Evolutionary conservation across 345 rosid species (phyloP), one percentile per base, ranked within the genome.

Genomic region (Pistacia atlantica): DNA sequence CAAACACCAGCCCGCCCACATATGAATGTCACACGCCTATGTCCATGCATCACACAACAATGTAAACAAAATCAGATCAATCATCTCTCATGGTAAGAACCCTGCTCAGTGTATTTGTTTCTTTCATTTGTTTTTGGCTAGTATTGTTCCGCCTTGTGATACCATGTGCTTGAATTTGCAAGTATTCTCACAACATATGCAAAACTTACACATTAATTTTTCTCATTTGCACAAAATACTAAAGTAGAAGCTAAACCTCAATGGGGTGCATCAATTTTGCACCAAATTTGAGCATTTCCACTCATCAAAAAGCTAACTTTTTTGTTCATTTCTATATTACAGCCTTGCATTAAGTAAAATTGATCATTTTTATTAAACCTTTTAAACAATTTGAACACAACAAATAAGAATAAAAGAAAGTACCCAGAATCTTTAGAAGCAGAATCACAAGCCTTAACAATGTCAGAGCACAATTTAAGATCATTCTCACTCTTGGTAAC

Each of bases 1-100:
- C 71, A 88, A 69, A 91, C 91, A 61, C 97, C 93, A 81, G 93
- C 89, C n/a, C 78, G 79, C 25, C 97, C 93, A 48, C 92, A 90
- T 65, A 90, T 81, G 71, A 91, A 91, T 10, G 92, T 86, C 77
- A 88, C 91, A 60, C 69, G 84, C 67, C 93, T 90, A 71, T 77
- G 70, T 60, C 11, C 73, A 73, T 46, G 56, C 65, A 57, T 58
- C 59, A 63, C 31, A 54, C 67, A 37, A 61, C 14, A 67, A 37
- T 20, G 6, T 18, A 11, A 16, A 3, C 28, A 55, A 59, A 70
- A 65, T 73, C 73, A 52, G 61, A 80, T 49, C 13, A 61, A 14
- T 63, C 67, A 16, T 61, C 58, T 73, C 62, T 75, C 68, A 62
- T 35, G 22, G 31, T 18, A 31, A 31, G 33, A 69, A 18, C 56